These are phyloP conservation scores for Pythium sukuiense DNA, from an alignment of 352 stramenopile genomes.

Conservation along the genomic window DNA sequence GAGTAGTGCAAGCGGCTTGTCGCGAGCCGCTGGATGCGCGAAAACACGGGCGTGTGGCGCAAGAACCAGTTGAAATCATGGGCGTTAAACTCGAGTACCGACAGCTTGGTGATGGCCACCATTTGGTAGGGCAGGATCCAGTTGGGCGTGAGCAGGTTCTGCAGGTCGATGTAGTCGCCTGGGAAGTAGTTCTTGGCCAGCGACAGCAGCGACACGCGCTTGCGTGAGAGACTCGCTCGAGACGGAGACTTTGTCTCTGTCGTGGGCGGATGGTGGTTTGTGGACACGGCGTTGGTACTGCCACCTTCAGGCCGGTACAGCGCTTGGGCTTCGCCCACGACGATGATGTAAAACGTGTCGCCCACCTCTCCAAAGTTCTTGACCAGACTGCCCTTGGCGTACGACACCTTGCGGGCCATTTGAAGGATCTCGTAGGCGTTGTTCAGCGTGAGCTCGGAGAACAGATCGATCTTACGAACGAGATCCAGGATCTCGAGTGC, in stretches of 20 bases:
- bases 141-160: constrained; percentile 74
- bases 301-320: constrained; percentile 41
- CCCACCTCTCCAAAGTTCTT: constrained; percentile 49
- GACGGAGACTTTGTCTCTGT: constrained; percentile 6
- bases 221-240: constrained; percentile 35
- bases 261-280: constrained; percentile 7
- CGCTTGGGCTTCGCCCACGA: constrained; percentile 67
- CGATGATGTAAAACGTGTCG: constrained; percentile 83
- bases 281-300: constrained; percentile 13
- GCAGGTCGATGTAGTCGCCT: constrained; percentile 89
- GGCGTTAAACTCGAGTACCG: constrained; percentile 77
- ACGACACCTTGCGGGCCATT: constrained; percentile 73
- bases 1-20: constrained; percentile 78
- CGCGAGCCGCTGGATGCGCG: constrained; percentile 70
- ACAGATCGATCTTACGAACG: constrained; percentile 83
- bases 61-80: constrained; percentile 88
- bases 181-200: constrained; percentile 76
- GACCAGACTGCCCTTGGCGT: constrained; percentile 53
- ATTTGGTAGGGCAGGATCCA: constrained; percentile 65
- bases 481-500: constrained; percentile 85
- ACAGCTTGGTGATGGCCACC: constrained; percentile 66
- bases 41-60: constrained; percentile 61
- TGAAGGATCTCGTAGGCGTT: constrained; percentile 88
- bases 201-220: constrained; percentile 61
- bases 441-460: constrained; percentile 77